These are phyloP conservation scores for Talaromyces piceae DNA, from an alignment of 2,329 filamentous ascomycete genomes.

Conservation along the genomic window DNA sequence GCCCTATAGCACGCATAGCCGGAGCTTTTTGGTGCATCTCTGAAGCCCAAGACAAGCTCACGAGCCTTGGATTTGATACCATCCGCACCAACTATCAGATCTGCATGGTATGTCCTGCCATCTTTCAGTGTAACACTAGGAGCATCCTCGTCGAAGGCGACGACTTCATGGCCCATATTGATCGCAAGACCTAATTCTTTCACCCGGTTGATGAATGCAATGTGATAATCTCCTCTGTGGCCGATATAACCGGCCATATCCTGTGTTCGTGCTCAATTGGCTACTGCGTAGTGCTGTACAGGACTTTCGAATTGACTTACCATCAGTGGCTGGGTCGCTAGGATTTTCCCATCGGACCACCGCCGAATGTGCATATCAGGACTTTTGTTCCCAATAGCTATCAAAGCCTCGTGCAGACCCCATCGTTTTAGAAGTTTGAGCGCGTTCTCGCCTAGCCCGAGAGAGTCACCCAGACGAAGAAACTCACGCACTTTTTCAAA, in stretches of 20 bases:
- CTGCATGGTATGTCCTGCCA: conserved; percentile 11
- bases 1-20: conserved; percentile 8
- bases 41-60: conserved; percentile 13
- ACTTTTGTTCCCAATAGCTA: conserved; percentile 8
- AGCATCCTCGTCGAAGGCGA: conserved; percentile 15
- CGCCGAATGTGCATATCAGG: conserved; percentile 10
- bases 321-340: conserved; percentile 11
- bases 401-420: conserved; percentile 9
- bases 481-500: conserved; percentile 13
- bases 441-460: conserved; percentile 11
- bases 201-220: conserved; percentile 6
- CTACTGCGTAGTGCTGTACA: background rate
- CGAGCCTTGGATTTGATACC: conserved; percentile 17
- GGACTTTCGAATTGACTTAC: background rate
- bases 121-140: conserved; percentile 10
- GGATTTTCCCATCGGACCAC: conserved; percentile 8
- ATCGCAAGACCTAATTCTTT: conserved; percentile 7
- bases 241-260: conserved; percentile 10
- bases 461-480: conserved; percentile 8
- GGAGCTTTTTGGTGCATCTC: conserved; percentile 5
- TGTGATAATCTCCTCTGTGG: conserved; percentile 10
- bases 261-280: background rate
- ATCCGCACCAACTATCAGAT: conserved; percentile 17
- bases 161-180: conserved; percentile 10
- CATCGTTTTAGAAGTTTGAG: conserved; percentile 9